Evolutionary conservation across 495 filamentous ascomycete species (phyloP).

Genomic region (Apiosordaria backusii): DNA sequence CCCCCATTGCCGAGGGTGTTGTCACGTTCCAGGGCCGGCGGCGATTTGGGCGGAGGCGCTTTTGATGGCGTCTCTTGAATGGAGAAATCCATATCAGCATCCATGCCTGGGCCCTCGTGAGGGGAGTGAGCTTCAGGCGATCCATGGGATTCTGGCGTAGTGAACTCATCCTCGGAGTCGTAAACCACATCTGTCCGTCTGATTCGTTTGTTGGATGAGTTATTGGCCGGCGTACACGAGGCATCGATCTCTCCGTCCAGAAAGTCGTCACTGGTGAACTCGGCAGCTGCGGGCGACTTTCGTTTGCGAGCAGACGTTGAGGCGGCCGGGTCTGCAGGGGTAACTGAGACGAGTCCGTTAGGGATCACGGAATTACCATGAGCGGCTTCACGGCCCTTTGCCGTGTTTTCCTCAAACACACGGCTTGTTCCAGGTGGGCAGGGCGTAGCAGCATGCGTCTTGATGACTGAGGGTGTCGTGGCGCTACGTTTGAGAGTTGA

Average conservation of each 20-base stretch:
- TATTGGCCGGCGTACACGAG: not conserved
- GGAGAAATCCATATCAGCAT: not conserved
- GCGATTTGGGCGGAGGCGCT: too few relatives aligned
- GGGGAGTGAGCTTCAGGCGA: not conserved
- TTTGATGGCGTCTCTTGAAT: not conserved
- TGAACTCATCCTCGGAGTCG: constrained; percentile 38
- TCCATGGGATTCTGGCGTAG: not conserved
- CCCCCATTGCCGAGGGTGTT: not conserved
- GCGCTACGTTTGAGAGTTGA: constrained; percentile 16
- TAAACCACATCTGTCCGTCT: constrained; percentile 32
- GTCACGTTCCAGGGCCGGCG: not conserved
- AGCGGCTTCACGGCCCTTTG: not conserved
- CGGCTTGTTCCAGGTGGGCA: not conserved
- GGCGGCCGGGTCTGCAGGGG: too few relatives aligned
- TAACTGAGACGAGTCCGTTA: not conserved
- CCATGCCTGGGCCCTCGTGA: not conserved
- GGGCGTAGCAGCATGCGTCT: not conserved
- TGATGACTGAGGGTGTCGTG: not conserved
- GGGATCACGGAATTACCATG: not conserved
- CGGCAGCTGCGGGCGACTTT: constrained; percentile 19
- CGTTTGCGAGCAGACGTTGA: constrained; percentile 18
- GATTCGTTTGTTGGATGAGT: constrained; percentile 14
- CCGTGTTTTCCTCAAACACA: not conserved
- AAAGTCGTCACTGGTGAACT: not conserved
- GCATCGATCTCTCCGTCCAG: not conserved